Conservation (phyloP, 1,284 basidiomycete species). For the Lignosus rhinocerotis region DNA sequence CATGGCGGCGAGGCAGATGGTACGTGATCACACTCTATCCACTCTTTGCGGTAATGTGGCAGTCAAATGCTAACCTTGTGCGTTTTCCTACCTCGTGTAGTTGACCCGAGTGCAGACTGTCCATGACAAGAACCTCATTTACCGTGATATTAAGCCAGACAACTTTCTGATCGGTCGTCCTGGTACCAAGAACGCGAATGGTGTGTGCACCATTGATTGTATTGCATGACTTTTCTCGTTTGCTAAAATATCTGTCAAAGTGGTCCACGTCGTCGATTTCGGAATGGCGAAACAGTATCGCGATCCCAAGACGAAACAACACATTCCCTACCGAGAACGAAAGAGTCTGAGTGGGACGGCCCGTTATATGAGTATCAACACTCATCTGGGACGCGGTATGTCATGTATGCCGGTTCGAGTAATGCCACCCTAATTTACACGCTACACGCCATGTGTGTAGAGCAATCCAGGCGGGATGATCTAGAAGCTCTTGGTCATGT, state of each 20-base stretch:
- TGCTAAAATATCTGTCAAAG: constrained; percentile 24
- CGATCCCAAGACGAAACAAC: constrained; percentile 95
- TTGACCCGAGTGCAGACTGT: constrained; percentile 90
- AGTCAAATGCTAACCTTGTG: not conserved
- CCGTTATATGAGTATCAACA: constrained; percentile 98
- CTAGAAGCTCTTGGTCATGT: constrained; percentile 95
- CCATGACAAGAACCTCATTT: constrained; percentile 96
- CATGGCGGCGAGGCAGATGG: constrained; percentile 97
- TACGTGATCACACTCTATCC: constrained; percentile 38
- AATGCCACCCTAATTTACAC: constrained; percentile 3
- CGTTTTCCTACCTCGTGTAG: constrained; percentile 40
- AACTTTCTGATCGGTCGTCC: constrained; percentile 95
- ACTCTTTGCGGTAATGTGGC: constrained; percentile 1
- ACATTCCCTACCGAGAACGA: constrained; percentile 95
- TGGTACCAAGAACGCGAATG: constrained; percentile 83
- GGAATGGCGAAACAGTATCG: constrained; percentile 99
- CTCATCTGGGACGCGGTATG: constrained; percentile 87
- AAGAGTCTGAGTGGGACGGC: constrained; percentile 92
- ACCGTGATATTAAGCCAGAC: constrained; percentile 97
- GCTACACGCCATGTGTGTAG: constrained; percentile 38
- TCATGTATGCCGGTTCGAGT: constrained; percentile 16
- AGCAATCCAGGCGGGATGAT: constrained; percentile 94
- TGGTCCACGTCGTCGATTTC: constrained; percentile 80
- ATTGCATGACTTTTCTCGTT: not conserved
- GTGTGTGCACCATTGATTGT: constrained; percentile 37